Conservation (phyloP, 805 yeast genomes). For the Lipomyces mesembrius region DNA sequence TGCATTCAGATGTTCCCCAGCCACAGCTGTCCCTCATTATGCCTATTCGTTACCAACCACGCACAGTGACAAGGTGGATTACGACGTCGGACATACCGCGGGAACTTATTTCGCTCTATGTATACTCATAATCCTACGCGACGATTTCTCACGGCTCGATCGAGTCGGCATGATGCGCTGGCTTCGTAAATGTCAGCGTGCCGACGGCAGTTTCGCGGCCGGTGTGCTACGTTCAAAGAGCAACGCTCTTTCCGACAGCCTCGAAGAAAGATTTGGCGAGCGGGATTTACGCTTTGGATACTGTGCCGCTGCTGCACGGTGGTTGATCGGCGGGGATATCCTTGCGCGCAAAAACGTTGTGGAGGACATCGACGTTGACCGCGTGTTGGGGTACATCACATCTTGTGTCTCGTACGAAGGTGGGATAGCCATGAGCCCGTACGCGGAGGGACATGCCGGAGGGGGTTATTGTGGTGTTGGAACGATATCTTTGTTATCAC, state of each 20-base stretch:
- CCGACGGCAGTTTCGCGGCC: constrained; percentile 63
- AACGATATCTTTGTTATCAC: constrained; percentile 53
- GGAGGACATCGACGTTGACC: constrained; percentile 45
- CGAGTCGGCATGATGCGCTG: constrained; percentile 55
- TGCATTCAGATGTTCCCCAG: constrained; percentile 64
- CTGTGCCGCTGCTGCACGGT: constrained; percentile 68
- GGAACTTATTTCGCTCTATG: constrained; percentile 78
- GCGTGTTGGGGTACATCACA: constrained; percentile 48
- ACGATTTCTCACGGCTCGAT: constrained; percentile 47
- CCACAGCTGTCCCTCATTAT: constrained; percentile 35
- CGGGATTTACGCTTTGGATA: constrained; percentile 74
- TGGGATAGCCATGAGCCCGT: constrained; percentile 55
- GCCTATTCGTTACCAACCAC: constrained; percentile 5
- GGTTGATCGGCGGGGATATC: constrained; percentile 53
- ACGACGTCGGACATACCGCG: constrained; percentile 69
- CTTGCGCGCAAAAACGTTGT: constrained; percentile 39
- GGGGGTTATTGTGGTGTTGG: constrained; percentile 83
- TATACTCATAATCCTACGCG: constrained; percentile 54
- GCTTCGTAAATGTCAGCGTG: constrained; percentile 63
- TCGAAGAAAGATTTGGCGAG: constrained; percentile 55
- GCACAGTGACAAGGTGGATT: constrained; percentile 39
- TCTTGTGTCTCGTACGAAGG: constrained; percentile 59
- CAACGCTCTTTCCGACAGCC: constrained; percentile 30
- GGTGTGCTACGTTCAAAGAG: constrained; percentile 43
- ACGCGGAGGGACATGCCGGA: constrained; percentile 82